These are phyloP conservation scores for Obba rivulosa DNA, from an alignment of 768 basidiomycete genomes.

Conservation along the genomic window DNA sequence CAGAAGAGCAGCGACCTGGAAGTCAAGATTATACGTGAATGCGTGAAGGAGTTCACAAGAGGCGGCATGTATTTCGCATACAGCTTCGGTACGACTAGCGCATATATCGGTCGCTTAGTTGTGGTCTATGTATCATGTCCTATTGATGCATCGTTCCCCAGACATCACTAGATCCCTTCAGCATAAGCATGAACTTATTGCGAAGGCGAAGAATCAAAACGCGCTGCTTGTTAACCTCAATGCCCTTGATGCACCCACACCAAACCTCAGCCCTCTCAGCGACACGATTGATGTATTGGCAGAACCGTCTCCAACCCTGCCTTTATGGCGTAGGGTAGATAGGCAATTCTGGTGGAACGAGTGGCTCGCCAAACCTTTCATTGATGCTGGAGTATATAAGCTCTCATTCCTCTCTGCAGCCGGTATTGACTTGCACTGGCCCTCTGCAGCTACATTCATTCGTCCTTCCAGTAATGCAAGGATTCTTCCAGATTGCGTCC, in stretches of 20 bases:
- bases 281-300: conserved; percentile 46
- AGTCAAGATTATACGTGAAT: conserved; percentile 75
- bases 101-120: no score
- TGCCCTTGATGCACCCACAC: conserved; percentile 32
- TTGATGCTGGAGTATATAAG: conserved; percentile 74
- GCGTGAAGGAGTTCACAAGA: conserved; percentile 68
- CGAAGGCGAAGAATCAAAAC: conserved; percentile 53
- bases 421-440: neutral
- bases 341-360: conserved; percentile 97
- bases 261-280: conserved; percentile 21
- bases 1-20: conserved; percentile 75
- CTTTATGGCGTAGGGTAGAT: conserved; percentile 89
- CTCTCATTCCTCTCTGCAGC: neutral
- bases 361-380: conserved; percentile 75
- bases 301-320: conserved; percentile 74
- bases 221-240: conserved; percentile 57
- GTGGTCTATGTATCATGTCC: neutral
- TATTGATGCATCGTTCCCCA: conserved; percentile 20
- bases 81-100: conserved; percentile 59
- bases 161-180: conserved; percentile 83
- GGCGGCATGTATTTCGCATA: conserved; percentile 91
- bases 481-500: conserved; percentile 74
- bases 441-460: conserved; percentile 68
- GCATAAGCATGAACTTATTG: conserved; percentile 65
- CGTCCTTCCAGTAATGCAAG: conserved; percentile 90